A percentile compares a stretch with the other conserved stretches of the same genome.
These are phyloP conservation scores for Metschnikowia similis DNA, from an alignment of 805 yeast species.

Conservation along the genomic window DNA sequence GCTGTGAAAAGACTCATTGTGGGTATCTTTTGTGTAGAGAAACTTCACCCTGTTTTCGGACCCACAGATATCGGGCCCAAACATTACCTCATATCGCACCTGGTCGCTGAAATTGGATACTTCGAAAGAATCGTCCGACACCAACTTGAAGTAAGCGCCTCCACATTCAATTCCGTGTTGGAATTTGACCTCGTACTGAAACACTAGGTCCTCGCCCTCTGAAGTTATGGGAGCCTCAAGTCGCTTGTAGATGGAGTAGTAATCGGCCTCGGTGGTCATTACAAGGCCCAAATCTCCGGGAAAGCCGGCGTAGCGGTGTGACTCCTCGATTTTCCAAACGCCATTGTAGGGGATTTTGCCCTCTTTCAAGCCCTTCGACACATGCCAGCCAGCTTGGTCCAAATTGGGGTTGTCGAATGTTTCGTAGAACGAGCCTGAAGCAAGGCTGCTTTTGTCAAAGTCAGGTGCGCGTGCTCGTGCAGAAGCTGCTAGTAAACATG, in stretches of 20 bases:
- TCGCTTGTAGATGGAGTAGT: constrained; percentile 71
- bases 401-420: constrained; percentile 43
- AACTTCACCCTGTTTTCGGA: constrained; percentile 74
- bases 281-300: constrained; percentile 72
- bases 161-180: constrained; percentile 81
- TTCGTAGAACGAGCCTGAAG: constrained; percentile 55
- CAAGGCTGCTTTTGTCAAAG: constrained; percentile 31
- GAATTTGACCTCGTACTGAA: constrained; percentile 85
- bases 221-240: constrained; percentile 58
- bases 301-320: constrained; percentile 52
- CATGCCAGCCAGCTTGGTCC: constrained; percentile 34
- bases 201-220: constrained; percentile 61
- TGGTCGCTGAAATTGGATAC: constrained; percentile 53
- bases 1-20: constrained; percentile 63
- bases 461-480: constrained; percentile 18
- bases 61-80: constrained; percentile 94
- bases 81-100: constrained; percentile 81
- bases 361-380: constrained; percentile 50
- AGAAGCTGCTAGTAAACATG: neutral
- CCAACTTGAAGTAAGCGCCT: constrained; percentile 81
- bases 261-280: constrained; percentile 69
- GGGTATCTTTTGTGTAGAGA: constrained; percentile 53
- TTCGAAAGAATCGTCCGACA: constrained; percentile 37
- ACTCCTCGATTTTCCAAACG: constrained; percentile 69
- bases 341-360: constrained; percentile 64